Evolutionary conservation across 345 rosid species (phyloP).

Genomic region (Populus ilicifolia): DNA sequence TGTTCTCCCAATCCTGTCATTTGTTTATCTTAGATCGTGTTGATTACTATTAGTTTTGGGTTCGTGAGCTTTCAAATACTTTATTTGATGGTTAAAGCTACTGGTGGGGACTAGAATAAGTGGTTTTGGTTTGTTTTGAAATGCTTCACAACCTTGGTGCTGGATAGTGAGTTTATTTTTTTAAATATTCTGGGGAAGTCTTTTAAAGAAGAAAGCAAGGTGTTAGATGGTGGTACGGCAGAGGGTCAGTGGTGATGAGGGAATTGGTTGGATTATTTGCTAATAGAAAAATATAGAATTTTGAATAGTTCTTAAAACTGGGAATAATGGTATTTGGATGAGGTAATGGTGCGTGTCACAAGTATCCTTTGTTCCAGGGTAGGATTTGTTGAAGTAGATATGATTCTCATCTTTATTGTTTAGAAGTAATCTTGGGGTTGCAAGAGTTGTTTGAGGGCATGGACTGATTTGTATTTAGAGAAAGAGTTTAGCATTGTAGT

Average conservation of each 20-base stretch:
- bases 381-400: not conserved
- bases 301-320: not conserved
- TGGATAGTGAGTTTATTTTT: too few species aligned
- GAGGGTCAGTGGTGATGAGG: not conserved
- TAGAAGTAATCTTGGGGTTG: not conserved
- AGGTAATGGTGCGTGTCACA: not conserved
- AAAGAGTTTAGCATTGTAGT: not conserved
- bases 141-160: too few species aligned
- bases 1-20: not conserved
- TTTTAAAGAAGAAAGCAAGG: not conserved
- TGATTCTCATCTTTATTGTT: not conserved
- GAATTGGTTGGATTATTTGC: not conserved
- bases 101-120: not conserved
- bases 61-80: not conserved
- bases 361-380: not conserved
- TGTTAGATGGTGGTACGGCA: not conserved
- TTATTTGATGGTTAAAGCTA: not conserved
- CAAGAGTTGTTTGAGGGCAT: not conserved
- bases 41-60: not conserved
- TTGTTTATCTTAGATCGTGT: not conserved
- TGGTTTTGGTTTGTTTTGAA: too few species aligned
- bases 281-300: not conserved
- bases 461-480: not conserved
- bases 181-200: not conserved
- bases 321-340: not conserved